Percentiles rank a stretch among this genome's conserved stretches.
Conservation (phyloP, 2,329 filamentous ascomycete species). For the Apiospora saccharicola region DNA sequence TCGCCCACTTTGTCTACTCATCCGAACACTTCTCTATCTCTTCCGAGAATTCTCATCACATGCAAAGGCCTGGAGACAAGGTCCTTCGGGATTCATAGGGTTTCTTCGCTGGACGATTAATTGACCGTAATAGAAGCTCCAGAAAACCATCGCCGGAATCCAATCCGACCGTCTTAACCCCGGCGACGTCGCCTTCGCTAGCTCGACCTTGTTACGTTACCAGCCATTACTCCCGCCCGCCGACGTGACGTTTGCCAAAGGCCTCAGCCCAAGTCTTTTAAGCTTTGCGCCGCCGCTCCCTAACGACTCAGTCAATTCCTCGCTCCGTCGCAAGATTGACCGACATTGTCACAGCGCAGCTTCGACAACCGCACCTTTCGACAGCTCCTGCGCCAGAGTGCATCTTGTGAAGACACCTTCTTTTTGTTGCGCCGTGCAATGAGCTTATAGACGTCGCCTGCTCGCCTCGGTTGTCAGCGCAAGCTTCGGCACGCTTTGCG, state of each 20-base stretch:
- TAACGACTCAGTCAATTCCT: constrained; percentile 22
- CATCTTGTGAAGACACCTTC: background rate
- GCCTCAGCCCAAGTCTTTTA: constrained; percentile 16
- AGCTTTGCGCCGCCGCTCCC: constrained; percentile 20
- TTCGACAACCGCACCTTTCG: constrained; percentile 3
- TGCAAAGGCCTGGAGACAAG: constrained; percentile 19
- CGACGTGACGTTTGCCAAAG: constrained; percentile 19
- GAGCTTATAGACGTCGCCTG: constrained; percentile 18
- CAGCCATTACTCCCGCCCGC: constrained; percentile 5
- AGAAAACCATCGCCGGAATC: background rate
- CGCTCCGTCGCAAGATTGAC: constrained; percentile 14
- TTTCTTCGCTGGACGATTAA: constrained; percentile 6
- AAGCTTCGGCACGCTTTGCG: constrained; percentile 20
- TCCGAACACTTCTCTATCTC: background rate
- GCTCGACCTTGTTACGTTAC: constrained; percentile 5
- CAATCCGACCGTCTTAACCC: background rate
- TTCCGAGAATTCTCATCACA: background rate
- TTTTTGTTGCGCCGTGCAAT: constrained; percentile 15
- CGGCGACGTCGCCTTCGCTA: constrained; percentile 1
- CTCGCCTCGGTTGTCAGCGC: constrained; percentile 15
- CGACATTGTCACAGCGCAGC: constrained; percentile 21
- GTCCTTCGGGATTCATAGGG: constrained; percentile 16
- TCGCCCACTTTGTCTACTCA: background rate
- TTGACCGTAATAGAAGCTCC: constrained; percentile 15
- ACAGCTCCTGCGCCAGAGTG: constrained; percentile 13